Evolutionary conservation across 768 basidiomycete genomes (phyloP), one percentile per base, ranked within the genome.

Genomic region (Lactifluus pinguis): DNA sequence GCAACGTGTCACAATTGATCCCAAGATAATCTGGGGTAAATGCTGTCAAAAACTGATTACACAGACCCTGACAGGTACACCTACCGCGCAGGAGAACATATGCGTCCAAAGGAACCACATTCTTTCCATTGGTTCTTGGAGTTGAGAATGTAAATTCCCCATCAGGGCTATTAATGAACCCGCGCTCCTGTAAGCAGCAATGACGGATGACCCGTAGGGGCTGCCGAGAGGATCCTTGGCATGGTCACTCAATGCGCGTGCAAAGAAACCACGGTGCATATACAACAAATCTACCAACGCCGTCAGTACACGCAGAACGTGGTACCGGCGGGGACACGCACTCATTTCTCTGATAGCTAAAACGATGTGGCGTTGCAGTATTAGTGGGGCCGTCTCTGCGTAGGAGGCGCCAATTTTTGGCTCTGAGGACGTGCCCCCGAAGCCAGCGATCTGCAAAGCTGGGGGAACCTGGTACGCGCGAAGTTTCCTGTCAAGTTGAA

Each of bases 21-120:
- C 86, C 50, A 89, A 72, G 53, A 89, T 76, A 63, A 89, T 87
- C 84, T 84, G 60, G 34, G 41, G 30, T 57, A 29, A 66, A 53
- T n/a, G 25, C 2, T 13, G 36, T 55, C 13, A 59, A 25, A 38
- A 32, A 17, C 13, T 25, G 2, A 41, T 38, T 6, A 15, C 19
- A 29, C 38, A 25, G 34, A 39, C 19, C 19, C 30, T 21, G 14
- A 11, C n/a, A 56, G 32, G 15, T 56, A 36, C n/a, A 73, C 81
- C 62, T 71, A 86, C 86, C 30, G 83, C 77, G 69, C 85, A 86
- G 3, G 83, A 87, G 69, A 86, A 87, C 14, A 85, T 84, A 69
- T 87, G 85, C 2, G 83, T 85, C 65, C 85, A 84, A 50, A 84
- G 70, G 70, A 87, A 87, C 83, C 84, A 86, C 80, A 83, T 81